A percentile compares a stretch with the other conserved stretches of the same genome.
Conservation (phyloP, 768 basidiomycete species). For the Boletus huronensis region DNA sequence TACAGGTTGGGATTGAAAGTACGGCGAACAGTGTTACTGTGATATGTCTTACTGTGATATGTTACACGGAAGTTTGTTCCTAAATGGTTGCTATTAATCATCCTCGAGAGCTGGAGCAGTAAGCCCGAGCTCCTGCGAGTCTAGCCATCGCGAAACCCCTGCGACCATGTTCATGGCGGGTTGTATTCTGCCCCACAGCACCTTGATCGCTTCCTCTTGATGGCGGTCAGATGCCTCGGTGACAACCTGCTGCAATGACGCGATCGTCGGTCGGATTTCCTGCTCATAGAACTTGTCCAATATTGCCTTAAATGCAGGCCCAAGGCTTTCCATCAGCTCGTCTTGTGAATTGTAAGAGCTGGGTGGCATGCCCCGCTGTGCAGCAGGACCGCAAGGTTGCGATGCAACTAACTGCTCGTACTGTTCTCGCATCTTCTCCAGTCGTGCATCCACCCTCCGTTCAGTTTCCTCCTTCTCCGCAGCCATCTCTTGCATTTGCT, state of each 20-base stretch:
- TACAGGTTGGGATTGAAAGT: background rate
- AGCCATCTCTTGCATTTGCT: constrained; percentile 18
- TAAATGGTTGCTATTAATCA: background rate
- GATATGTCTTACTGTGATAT: constrained; percentile 14
- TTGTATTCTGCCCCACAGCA: constrained; percentile 27
- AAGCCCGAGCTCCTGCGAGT: constrained; percentile 25
- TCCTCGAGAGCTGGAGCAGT: constrained; percentile 18
- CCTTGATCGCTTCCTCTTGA: constrained; percentile 21
- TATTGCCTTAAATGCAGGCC: constrained; percentile 15
- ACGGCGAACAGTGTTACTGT: background rate
- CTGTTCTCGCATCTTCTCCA: constrained; percentile 16
- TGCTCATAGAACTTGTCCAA: constrained; percentile 24
- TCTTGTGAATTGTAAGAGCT: constrained; percentile 1
- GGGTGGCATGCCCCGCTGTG: background rate
- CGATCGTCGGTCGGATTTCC: constrained; percentile 21
- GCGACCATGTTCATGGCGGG: constrained; percentile 33
- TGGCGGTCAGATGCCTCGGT: constrained; percentile 16
- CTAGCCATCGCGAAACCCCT: constrained; percentile 29
- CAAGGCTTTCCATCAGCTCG: constrained; percentile 19
- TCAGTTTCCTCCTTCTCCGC: constrained; percentile 11
- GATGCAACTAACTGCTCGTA: constrained; percentile 15
- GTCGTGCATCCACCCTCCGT: constrained; percentile 11
- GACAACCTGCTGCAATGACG: constrained; percentile 8
- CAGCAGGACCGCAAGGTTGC: background rate
- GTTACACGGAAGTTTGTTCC: constrained; percentile 9